phyloP scores from a whole-genome alignment of 176 grass and related monocot species.

The Pontederia paniculata region DNA sequence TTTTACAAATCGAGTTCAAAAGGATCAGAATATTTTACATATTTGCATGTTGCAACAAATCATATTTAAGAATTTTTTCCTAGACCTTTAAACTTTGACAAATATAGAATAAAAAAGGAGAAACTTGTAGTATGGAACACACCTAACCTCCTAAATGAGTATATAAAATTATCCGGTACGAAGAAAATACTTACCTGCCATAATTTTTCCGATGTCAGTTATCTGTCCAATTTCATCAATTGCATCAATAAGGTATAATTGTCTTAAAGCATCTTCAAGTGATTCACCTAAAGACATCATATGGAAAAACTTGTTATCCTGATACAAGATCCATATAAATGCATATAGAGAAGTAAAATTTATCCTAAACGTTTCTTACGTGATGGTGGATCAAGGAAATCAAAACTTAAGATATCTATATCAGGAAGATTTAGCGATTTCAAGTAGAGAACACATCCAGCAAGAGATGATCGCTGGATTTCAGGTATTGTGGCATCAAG shows the following conservation, averaged over 20 bases:
- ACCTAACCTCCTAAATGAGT: background rate
- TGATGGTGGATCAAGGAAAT: constrained; percentile 96
- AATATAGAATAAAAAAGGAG: background rate
- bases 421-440: constrained; percentile 85
- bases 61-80: too few species aligned
- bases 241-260: constrained; percentile 91
- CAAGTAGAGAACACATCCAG: constrained; percentile 72
- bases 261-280: constrained; percentile 93
- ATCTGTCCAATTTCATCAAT: constrained; percentile 88
- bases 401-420: constrained; percentile 87
- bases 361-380: constrained; percentile 52
- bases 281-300: constrained; percentile 59
- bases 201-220: constrained; percentile 64
- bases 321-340: too few species aligned
- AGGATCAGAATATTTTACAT: too few species aligned
- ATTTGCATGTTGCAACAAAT: too few species aligned
- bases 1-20: too few species aligned
- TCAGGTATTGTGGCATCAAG: constrained; percentile 79
- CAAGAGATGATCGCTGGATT: constrained; percentile 88
- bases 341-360: too few species aligned
- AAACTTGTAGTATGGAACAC: background rate
- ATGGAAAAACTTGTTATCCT: background rate
- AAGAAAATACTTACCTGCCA: constrained; percentile 49
- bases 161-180: constrained; percentile 5
- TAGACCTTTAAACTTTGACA: background rate